Base-by-base conservation (phyloP, 495 filamentous ascomycete genomes). In the Aspergillus incahuasiensis region DNA sequence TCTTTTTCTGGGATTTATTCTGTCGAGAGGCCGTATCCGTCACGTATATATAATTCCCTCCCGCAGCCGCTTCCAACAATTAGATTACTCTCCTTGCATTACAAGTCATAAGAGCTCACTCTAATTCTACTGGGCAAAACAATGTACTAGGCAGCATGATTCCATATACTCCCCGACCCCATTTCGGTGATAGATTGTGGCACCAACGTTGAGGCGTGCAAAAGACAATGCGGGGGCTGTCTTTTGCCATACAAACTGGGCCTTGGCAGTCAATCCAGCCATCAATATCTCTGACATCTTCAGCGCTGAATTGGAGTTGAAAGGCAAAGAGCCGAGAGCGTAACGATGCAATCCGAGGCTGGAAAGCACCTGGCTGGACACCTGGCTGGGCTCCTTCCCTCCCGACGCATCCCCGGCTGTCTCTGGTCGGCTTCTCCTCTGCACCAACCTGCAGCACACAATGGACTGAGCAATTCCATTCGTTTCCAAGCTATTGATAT, bases 201-300 rank as follows among this genome's bases (percentile, higher is more conserved):
- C 55, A 24, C 52, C 61, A 61, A 38, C 62, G 56, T 48, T 61
- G 21, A 7, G 19, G 16, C 24, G 40, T 57, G 48, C 48, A 21
- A 52, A 56, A 56, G 49, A 52, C 24, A 42, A 47, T 57, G 51
- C 28, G 38, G 55, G 58, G 61, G 61, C 28, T 42, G 15, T 20
- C 1, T 44, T 32, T 52, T 25, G 22, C 57, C 61, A 63, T 63
- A 60, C 57, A 60, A 60, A 63, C 54, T 63, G 61, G 61, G 62
- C 58, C 61, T 38, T 34, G n/a, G 15, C 45, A 40, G 15, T 40
- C 38, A 16, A 40, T n/a, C 16, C 38, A 6, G 12, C 13, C 4
- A 40, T n/a, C 15, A 15, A 15, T 7, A 38, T 39, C 40, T 22
- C 5, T 43, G 1, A 47, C 6, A 47, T 20, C n/a, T n/a, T n/a